Percentiles rank a stretch among this genome's conserved stretches.
These are phyloP conservation scores for Apiospora aurea DNA, from an alignment of 2,329 filamentous ascomycete species.

Conservation along the genomic window DNA sequence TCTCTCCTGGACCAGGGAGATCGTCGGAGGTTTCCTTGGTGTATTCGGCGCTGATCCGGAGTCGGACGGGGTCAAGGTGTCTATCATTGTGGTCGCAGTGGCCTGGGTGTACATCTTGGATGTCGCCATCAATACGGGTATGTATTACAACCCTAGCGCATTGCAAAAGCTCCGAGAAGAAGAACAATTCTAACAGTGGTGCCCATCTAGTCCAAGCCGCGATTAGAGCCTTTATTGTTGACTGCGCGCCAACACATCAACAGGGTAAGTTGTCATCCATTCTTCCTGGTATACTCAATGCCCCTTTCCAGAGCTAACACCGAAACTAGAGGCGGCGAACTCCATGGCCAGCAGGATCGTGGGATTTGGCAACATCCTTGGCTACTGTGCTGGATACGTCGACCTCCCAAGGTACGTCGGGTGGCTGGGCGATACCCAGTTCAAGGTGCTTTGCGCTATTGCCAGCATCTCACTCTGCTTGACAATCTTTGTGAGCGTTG, in stretches of 20 bases:
- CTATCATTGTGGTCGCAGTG: slow-evolving; percentile 80
- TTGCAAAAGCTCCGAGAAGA: neutral
- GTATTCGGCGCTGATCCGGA: slow-evolving; percentile 75
- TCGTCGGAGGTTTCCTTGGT: slow-evolving; percentile 70
- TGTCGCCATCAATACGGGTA: slow-evolving; percentile 92
- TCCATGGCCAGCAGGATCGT: slow-evolving; percentile 90
- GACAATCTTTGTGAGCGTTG: slow-evolving; percentile 75
- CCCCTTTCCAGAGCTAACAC: neutral
- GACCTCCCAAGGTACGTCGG: slow-evolving; percentile 77
- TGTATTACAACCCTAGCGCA: slow-evolving; percentile 34
- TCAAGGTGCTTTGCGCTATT: slow-evolving; percentile 89
- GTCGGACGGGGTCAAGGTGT: slow-evolving; percentile 67
- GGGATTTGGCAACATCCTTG: slow-evolving; percentile 88
- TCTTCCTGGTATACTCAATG: slow-evolving; percentile 26
- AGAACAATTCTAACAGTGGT: slow-evolving; percentile 24
- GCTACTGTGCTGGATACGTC: slow-evolving; percentile 86
- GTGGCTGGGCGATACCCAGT: slow-evolving; percentile 87
- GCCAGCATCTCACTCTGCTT: slow-evolving; percentile 75
- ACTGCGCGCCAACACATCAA: slow-evolving; percentile 90
- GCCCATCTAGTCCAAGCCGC: slow-evolving; percentile 76
- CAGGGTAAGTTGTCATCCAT: slow-evolving; percentile 59
- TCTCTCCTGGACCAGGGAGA: slow-evolving; percentile 77
- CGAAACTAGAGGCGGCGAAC: slow-evolving; percentile 76
- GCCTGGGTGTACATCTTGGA: slow-evolving; percentile 89
- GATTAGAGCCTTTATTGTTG: slow-evolving; percentile 90